phyloP scores from a whole-genome alignment of 2,329 filamentous ascomycete genomes.

The Aspergillus ruber region DNA sequence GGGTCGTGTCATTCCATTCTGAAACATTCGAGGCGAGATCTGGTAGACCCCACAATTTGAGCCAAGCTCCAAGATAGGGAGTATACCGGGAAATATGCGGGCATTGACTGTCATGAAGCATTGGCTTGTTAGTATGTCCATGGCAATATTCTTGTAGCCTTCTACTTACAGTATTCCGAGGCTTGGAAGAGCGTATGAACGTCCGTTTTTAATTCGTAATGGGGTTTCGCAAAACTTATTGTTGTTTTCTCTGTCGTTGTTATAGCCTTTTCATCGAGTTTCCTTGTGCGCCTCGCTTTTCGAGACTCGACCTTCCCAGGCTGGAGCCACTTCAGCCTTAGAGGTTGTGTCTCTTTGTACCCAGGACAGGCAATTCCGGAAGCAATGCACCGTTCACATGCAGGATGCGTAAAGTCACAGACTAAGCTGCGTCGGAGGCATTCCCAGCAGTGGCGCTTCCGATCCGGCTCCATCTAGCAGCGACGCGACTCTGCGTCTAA shows the following conservation, averaged over 20 bases:
- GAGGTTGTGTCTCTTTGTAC: conserved; percentile 34
- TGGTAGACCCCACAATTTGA: conserved; percentile 19
- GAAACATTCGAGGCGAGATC: conserved; percentile 15
- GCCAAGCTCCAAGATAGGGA: conserved; percentile 16
- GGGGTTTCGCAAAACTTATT: not conserved
- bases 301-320: not conserved
- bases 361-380: conserved; percentile 34
- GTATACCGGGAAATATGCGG: conserved; percentile 25
- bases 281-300: not conserved
- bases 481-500: not conserved
- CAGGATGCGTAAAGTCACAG: conserved; percentile 33
- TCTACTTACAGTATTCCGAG: conserved; percentile 25
- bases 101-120: conserved; percentile 20
- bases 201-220: conserved; percentile 7
- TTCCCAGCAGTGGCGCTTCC: conserved; percentile 37
- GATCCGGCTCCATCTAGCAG: not conserved
- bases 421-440: conserved; percentile 36
- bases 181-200: conserved; percentile 17
- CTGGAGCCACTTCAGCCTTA: not conserved
- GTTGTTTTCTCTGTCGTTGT: not conserved
- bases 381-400: conserved; percentile 32
- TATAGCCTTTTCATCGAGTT: conserved; percentile 25
- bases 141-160: not conserved
- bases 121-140: not conserved
- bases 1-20: conserved; percentile 13